Base-by-base conservation (phyloP, 164 flowering plant genomes). In the Magnolia kwangsiensis region DNA sequence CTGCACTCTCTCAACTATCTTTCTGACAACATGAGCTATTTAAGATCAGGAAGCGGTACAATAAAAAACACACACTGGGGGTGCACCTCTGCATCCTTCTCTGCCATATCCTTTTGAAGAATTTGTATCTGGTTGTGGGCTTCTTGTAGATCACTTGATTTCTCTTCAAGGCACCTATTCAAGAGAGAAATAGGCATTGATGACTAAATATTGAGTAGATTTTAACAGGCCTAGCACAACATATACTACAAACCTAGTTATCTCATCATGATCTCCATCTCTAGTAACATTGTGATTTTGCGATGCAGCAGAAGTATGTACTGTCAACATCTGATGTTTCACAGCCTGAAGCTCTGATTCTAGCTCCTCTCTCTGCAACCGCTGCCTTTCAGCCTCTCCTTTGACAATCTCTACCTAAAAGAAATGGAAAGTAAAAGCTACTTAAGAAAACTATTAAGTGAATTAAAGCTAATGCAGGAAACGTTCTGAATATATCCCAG, bases 301-400 rank as follows among this genome's bases (percentile, higher is more conserved):
- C 9, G 71, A 61, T 31, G 20, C 67, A 50, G 58, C 77, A 69
- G 74, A 72, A 27, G 58, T 73, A 14, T 78, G 77, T 51, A 78
- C 69, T 29, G 69, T 29, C 23, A 72, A 71, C 89, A 95, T 83
- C 83, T 94, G 97, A 74, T 86, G 82, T 75, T 82, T 92, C 75
- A 96, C 64, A 55, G 86, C 69, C 73, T 89, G 90, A 80, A 93
- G 94, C 86, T 96, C 98, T 80, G 82, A 51, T 81, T 96, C 98
- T 50, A 96, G 88, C 80, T 93, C 99, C 84, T 96, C 99, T 77
- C 96, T 86, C 76, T 88, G 90, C 77, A 93, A 76, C 50, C 95
- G 82, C 69, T 94, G 99, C 74, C 89, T 85, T 81, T 96, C 98
- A 74, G 95, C 95, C 82, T 96, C 98, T 75, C 87, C 95, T 87